Evolutionary conservation across 73 alveolate species (phyloP), one percentile per base, ranked within the genome.

Genomic region (Paramecium pentaurelia): DNA sequence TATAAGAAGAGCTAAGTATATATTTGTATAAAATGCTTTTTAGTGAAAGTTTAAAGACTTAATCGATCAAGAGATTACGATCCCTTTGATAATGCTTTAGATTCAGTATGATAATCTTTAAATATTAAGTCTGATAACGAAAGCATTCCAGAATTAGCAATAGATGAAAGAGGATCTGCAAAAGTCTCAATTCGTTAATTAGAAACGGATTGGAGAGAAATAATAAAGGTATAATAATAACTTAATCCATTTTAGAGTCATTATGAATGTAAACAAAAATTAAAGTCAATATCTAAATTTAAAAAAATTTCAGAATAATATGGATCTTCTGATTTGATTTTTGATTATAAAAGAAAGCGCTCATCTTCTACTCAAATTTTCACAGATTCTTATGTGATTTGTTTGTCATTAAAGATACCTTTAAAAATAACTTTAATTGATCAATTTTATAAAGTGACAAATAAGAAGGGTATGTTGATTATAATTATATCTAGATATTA

Each of bases 51-150:
- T 27, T 42, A 80, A 47, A 42, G 49, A 45, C 22, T 80, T 10
- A 36, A 40, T 27, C 38, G 58, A 47, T 27, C 58, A 25, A 42
- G 73, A 45, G 91, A 80, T 22, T 80, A 42, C 45, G 49, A 47
- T 22, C 91, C 91, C 25, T 47, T 80, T 49, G 34, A 73, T 73
- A 34, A 45, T 22, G 44, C 37, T 25, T 8, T 40, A n/a, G 91
- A 80, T 49, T 80, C 91, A 32, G 91, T 80, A 80, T 18, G 32
- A 11, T 44, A 45, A 45, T 45, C 32, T 44, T 32, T 44, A 38
- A 27, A 54, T 80, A 38, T 25, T 12, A 11, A 80, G 91, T 80
- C 91, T 14, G 91, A 80, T 36, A 80, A 80, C 16, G 91, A 80
- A 34, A 75, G 88, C 36, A 14, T 37, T 14, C 40, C 88, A 75